Evolutionary conservation across 352 stramenopile genomes (phyloP), one percentile per base, ranked within the genome.

Genomic region (Chrysophaeum taylorii): DNA sequence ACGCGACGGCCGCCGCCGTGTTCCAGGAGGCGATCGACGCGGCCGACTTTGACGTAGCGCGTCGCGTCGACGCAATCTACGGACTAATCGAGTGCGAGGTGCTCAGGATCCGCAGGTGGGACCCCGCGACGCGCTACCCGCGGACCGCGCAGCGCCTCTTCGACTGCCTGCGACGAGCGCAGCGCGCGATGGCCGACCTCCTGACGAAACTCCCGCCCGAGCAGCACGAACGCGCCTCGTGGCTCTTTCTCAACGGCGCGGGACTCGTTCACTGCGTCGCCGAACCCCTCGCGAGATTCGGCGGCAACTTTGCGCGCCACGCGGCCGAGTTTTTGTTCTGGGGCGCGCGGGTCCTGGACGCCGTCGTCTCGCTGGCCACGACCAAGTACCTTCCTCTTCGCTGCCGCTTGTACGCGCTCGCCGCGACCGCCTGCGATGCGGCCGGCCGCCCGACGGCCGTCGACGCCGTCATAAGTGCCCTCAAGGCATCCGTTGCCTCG

Each of bases 231-330:
- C 31, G 35, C 33, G 36, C 27, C 2, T 5, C 57, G 12, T 66
- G 57, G 57, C 57, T 66, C 57, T 18, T 66, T 9, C 57, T 66
- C 57, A 66, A 66, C 57, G 57, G 57, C 36, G 57, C 57, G 36
- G 36, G 31, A 2, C 57, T 66, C 9, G 7, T 66, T 36, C 57
- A 66, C 57, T 9, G 31, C 31, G 35, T 45, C 21, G 57, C 57
- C 33, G 57, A 66, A 25, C 57, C 57, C 9, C 57, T 66, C 21
- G 57, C 57, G 33, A n/a, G 9, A 18, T 36, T 42, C 9, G 57
- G 57, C 57, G 57, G 57, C 33, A 23, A 31, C 1, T 45, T 42
- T 36, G 57, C 57, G 57, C 57, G 57, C 9, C 57, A 66, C 35
- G 57, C 57, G 31, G 57, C 57, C 2, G 57, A 66, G 57, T 31